Evolutionary conservation across 768 basidiomycete species (phyloP).

Genomic region (Tephrocybe sp.): DNA sequence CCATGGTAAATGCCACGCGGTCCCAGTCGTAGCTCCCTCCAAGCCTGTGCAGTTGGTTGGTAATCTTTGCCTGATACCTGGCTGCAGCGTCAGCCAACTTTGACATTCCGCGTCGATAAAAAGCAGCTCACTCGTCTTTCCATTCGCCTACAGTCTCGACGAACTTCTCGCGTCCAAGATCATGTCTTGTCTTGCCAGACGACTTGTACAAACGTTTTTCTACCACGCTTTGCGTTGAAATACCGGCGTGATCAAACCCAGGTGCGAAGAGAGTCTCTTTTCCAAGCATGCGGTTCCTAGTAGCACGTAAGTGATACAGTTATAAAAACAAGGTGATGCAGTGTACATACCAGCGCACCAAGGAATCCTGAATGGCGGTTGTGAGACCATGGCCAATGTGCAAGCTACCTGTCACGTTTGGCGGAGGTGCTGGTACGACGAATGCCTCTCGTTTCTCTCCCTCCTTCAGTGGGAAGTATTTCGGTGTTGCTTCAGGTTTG

Average conservation of each 20-base stretch:
- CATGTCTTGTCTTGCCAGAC: slow-evolving; percentile 81
- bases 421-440: slow-evolving; percentile 88
- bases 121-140: slow-evolving; percentile 83
- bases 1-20: slow-evolving; percentile 94
- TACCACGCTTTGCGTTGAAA: slow-evolving; percentile 96
- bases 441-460: slow-evolving; percentile 67
- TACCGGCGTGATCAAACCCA: slow-evolving; percentile 98
- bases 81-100: neutral
- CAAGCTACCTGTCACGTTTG: slow-evolving; percentile 93
- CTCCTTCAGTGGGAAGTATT: slow-evolving; percentile 52
- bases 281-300: slow-evolving; percentile 94
- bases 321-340: neutral
- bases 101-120: neutral
- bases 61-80: slow-evolving; percentile 93
- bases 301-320: neutral
- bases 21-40: slow-evolving; percentile 96
- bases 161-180: slow-evolving; percentile 93
- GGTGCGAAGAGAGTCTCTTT: slow-evolving; percentile 88
- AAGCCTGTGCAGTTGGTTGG: slow-evolving; percentile 80
- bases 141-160: slow-evolving; percentile 89
- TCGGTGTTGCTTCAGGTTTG: slow-evolving; percentile 48
- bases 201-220: slow-evolving; percentile 89
- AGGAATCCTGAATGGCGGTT: slow-evolving; percentile 83
- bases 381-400: slow-evolving; percentile 97
- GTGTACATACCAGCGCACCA: slow-evolving; percentile 77